Conservation (phyloP, 768 basidiomycete species). For the Tephrocybe sp. region DNA sequence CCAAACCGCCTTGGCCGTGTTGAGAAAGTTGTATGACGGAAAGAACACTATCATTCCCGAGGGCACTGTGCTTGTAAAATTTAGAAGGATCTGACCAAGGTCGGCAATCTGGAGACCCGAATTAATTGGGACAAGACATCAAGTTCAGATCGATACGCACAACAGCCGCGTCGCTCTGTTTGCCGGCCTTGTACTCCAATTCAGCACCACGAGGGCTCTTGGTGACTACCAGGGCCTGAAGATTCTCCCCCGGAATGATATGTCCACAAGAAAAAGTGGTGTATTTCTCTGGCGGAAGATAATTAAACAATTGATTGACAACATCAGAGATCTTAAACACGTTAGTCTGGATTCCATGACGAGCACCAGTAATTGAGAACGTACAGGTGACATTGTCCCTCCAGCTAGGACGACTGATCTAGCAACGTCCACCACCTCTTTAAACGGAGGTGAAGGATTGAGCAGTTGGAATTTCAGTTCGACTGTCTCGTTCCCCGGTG, state of each 20-base stretch:
- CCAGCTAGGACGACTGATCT: constrained; percentile 90
- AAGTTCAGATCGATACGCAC: constrained; percentile 39
- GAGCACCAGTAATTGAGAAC: constrained; percentile 13
- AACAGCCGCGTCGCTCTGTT: constrained; percentile 61
- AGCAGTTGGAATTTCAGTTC: constrained; percentile 90
- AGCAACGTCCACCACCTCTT: constrained; percentile 79
- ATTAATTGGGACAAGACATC: background rate
- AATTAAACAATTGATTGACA: constrained; percentile 73
- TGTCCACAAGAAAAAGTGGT: constrained; percentile 89
- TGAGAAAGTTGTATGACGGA: constrained; percentile 86
- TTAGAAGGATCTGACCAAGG: constrained; percentile 81
- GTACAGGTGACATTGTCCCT: constrained; percentile 98
- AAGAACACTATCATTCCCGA: constrained; percentile 93
- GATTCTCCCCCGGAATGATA: constrained; percentile 79
- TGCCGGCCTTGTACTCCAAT: constrained; percentile 81
- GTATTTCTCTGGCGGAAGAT: constrained; percentile 60
- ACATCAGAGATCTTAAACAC: constrained; percentile 80
- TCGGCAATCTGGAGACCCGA: constrained; percentile 60
- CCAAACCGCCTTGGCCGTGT: constrained; percentile 69
- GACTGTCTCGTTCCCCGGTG: constrained; percentile 41
- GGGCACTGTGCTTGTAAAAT: constrained; percentile 75
- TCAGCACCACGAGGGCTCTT: constrained; percentile 74
- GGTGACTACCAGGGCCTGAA: constrained; percentile 72
- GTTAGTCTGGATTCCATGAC: background rate
- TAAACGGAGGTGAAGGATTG: constrained; percentile 87